Base-by-base conservation (phyloP, 2,329 filamentous ascomycete species). In the Alternaria sp. region DNA sequence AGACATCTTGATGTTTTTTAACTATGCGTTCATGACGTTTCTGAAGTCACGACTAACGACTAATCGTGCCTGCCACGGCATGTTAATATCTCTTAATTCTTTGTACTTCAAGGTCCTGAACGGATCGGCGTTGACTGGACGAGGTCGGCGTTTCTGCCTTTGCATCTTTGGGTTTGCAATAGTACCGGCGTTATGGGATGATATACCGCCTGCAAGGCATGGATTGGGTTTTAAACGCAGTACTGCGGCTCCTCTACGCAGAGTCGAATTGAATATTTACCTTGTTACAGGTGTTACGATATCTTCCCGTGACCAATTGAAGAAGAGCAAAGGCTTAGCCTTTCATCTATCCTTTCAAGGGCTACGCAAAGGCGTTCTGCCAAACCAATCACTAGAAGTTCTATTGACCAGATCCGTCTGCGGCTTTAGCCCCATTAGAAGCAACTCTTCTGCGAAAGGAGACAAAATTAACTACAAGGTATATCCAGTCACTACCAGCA, bases 1-100 rank as follows among this genome's bases (percentile, higher is more conserved):
- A 48, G 45, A 51, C 40, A 54, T 55, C 40, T 55, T 51, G 56
- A 58, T 42, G 24, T 24, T 50, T 50, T 55, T 46, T 48, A 40
- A 39, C 45, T 45, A 53, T 54, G 46, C 55, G 37, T 48, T 52
- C 50, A 51, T 31, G 52, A 53, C 56, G 31, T 52, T 39, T 51
- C 52, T 55, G 56, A 55, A 58, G 56, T 55, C 55, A 58, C 56
- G 56, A 58, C 33, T 55, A 46, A 58, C 51, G 56, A 55, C 42
- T 26, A 40, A 55, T 41, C 56, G 56, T 58, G 56, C 33, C 21
- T 48, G 11, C 9, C 34, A 58, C 52, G 56, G 40, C 56, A 45
- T 58, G 51, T 58, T 55, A 45, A 55, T 58, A 50, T 44, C 39
- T 51, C 33, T 28, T 58, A 51, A 58, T 55, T 50, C 17, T 28